These are phyloP conservation scores for Russula lepida DNA, from an alignment of 768 basidiomycete genomes.

Conservation along the genomic window DNA sequence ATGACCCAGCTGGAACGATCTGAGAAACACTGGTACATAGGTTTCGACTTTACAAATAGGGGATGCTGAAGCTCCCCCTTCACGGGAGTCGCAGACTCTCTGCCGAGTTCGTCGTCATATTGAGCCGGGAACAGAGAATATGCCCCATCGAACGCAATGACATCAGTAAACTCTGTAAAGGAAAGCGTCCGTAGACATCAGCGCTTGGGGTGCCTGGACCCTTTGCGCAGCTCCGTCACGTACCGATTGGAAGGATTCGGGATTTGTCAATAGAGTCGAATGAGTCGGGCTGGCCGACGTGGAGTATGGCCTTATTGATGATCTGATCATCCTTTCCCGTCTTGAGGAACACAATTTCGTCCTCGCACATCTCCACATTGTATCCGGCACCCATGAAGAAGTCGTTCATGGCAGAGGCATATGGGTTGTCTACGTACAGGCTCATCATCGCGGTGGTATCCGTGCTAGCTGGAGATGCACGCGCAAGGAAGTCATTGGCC, in stretches of 20 bases:
- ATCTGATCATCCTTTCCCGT: background rate
- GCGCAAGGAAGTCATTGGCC: conserved; percentile 4
- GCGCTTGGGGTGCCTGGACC: background rate
- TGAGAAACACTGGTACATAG: conserved; percentile 4
- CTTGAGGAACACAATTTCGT: background rate
- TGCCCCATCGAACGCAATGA: conserved; percentile 11
- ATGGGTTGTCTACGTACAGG: background rate
- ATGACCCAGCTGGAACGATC: conserved; percentile 15
- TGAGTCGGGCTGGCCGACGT: background rate
- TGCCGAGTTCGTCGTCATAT: background rate
- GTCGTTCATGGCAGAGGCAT: background rate
- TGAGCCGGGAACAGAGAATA: conserved; percentile 10
- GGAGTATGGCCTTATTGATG: background rate
- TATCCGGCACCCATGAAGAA: conserved; percentile 7
- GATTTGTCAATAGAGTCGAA: background rate
- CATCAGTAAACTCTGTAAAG: conserved; percentile 3
- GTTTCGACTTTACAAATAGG: background rate
- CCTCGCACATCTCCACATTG: background rate
- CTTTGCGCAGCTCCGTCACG: background rate
- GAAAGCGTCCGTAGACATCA: background rate
- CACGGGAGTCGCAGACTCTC: background rate
- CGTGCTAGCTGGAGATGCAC: background rate
- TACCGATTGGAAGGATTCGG: background rate
- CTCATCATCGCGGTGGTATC: background rate
- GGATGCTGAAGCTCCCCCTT: background rate